Evolutionary conservation across 257 asterid species (phyloP), one percentile per base, ranked within the genome.

Genomic region (Marsdenia floribunda): DNA sequence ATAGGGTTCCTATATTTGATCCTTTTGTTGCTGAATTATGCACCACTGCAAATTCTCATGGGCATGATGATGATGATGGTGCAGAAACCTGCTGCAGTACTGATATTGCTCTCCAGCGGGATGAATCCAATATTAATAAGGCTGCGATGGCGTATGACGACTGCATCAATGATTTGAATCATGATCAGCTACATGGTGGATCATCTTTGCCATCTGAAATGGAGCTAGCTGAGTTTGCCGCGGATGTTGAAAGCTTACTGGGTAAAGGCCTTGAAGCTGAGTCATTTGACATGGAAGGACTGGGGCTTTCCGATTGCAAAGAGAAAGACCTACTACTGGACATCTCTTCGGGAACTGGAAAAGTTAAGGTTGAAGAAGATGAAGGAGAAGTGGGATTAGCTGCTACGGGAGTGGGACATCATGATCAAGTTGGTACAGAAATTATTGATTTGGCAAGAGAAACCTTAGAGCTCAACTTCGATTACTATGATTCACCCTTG

Each of bases 141-240:
- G 57, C n/a, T 13, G n/a, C 8, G 33, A 29, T 0, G 33, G 33
- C 33, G 33, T 29, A 76, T 18, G 21, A 18, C 7, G n/a, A 18
- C 6, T 77, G 76, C 11, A 38, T 66, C 6, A 72, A 42, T 2
- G 78, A 76, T 71, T 26, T 68, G 44, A 78, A 29, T 29, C 33
- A 29, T 29, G 33, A 82, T 24, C 76, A 77, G 61, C 42, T 84
- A 0, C 78, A 86, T 29, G 92, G 88, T 8, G 49, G 12, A 44
- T 44, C 49, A 68, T 84, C 88, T 71, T 85, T 83, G 6, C 92
- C 96, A 12, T 84, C 95, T 4, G 97, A 93, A 68, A 78, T 88
- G 88, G 98, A 90, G 79, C 88, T 93, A 22, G 97, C 85, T 4
- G 95, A 93, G 14, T 93, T 93, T 46, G 92, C 96, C 0, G 96